Evolutionary conservation across 2,329 filamentous ascomycete species (phyloP).

Genomic region (Penicillium digitatum): DNA sequence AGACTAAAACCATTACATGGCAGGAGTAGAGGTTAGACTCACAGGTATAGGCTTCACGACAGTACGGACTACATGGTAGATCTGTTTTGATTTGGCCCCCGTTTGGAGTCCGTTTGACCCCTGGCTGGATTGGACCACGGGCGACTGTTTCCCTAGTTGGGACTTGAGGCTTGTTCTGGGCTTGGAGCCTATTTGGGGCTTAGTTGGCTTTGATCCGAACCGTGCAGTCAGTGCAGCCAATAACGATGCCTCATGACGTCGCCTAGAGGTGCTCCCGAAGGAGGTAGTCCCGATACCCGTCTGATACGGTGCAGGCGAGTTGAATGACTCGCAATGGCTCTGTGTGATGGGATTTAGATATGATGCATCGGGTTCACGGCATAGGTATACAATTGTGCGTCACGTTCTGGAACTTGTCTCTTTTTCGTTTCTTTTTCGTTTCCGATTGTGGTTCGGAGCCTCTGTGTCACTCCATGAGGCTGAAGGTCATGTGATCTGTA

Average conservation of each 20-base stretch:
- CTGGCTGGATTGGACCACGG: not conserved
- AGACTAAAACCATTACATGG: constrained; percentile 63
- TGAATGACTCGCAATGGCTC: not conserved
- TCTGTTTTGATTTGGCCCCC: not conserved
- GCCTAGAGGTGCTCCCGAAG: not conserved
- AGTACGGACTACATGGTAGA: too few species aligned
- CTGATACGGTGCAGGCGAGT: not conserved
- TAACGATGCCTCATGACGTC: not conserved
- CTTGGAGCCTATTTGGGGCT: not conserved
- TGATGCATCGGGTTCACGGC: not conserved
- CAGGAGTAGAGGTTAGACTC: constrained; percentile 27
- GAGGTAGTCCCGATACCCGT: not conserved
- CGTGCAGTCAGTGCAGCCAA: not conserved
- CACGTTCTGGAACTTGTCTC: not conserved
- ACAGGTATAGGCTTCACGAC: not conserved
- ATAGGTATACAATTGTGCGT: not conserved
- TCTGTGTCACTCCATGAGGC: not conserved
- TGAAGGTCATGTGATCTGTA: not conserved
- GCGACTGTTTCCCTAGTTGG: not conserved
- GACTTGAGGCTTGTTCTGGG: not conserved
- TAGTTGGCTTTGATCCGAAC: not conserved
- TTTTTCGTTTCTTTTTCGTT: not conserved
- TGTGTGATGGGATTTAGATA: too few species aligned
- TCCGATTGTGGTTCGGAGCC: not conserved
- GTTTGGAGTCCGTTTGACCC: not conserved